These are phyloP conservation scores for Fusarium siculi DNA, from an alignment of 2,329 filamentous ascomycete genomes.

Conservation along the genomic window DNA sequence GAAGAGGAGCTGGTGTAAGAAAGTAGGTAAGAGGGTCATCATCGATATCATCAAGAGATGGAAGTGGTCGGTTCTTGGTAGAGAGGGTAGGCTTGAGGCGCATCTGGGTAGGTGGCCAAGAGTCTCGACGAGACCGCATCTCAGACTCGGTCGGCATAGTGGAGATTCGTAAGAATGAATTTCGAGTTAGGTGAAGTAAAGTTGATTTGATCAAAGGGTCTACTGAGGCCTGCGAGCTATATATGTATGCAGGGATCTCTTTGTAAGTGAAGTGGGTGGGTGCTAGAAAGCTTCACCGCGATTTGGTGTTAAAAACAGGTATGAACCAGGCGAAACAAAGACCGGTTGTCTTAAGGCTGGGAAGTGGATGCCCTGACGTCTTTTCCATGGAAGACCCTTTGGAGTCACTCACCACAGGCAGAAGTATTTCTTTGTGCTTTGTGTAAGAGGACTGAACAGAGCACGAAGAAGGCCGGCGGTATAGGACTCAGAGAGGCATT, in stretches of 20 bases:
- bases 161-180: background rate
- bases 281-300: constrained; percentile 27
- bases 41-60: constrained; percentile 61
- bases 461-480: constrained; percentile 27
- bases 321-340: constrained; percentile 29
- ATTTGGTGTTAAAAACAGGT: constrained; percentile 31
- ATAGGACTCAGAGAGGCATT: constrained; percentile 3
- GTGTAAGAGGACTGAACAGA: constrained; percentile 9
- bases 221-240: constrained; percentile 7
- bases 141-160: constrained; percentile 51
- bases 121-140: constrained; percentile 54
- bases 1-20: constrained; percentile 59
- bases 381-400: constrained; percentile 34
- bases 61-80: constrained; percentile 52
- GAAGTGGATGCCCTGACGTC: constrained; percentile 30
- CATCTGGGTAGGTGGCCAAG: constrained; percentile 64
- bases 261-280: constrained; percentile 35
- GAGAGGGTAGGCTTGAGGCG: constrained; percentile 57
- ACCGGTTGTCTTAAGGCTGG: constrained; percentile 38
- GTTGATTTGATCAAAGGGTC: constrained; percentile 2
- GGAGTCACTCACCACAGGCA: constrained; percentile 41
- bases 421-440: constrained; percentile 11
- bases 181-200: background rate
- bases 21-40: constrained; percentile 67
- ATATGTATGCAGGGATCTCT: constrained; percentile 11